These are phyloP conservation scores for Penicillium occitanis DNA, from an alignment of 2,329 filamentous ascomycete genomes.

Conservation along the genomic window DNA sequence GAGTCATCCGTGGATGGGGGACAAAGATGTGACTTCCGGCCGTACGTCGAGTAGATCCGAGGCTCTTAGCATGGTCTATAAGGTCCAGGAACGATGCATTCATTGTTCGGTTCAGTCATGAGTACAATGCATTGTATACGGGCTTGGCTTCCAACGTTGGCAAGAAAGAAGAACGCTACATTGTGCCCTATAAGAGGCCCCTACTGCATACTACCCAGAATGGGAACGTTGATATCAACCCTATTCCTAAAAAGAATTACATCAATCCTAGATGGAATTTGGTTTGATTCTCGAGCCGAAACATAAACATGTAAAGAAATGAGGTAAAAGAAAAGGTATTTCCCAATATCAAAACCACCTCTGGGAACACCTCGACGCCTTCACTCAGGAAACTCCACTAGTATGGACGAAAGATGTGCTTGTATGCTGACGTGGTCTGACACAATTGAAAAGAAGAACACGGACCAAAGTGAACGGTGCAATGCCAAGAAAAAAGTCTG, in stretches of 20 bases:
- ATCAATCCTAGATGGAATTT: too few species aligned
- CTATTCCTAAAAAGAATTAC: not conserved
- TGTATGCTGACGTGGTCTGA: not conserved
- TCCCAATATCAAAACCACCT: not conserved
- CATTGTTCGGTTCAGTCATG: not conserved
- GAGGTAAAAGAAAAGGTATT: not conserved
- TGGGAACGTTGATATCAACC: not conserved
- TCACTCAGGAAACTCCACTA: constrained; percentile 8
- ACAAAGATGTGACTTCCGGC: not conserved
- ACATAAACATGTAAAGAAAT: not conserved
- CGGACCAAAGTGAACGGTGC: not conserved
- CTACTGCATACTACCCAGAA: not conserved
- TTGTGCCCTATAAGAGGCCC: not conserved
- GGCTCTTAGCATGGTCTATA: not conserved
- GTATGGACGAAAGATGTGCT: not conserved
- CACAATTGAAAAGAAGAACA: not conserved
- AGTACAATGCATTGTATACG: not conserved
- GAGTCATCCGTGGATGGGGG: not conserved
- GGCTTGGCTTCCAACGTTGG: not conserved
- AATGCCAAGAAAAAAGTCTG: not conserved
- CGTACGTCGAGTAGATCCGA: not conserved
- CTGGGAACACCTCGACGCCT: constrained; percentile 6
- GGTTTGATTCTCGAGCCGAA: not conserved
- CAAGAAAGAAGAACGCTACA: not conserved
- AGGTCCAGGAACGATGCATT: not conserved